Conservation (phyloP, 1,139 yeast genomes). For the Saccharomyces pastorianus region DNA sequence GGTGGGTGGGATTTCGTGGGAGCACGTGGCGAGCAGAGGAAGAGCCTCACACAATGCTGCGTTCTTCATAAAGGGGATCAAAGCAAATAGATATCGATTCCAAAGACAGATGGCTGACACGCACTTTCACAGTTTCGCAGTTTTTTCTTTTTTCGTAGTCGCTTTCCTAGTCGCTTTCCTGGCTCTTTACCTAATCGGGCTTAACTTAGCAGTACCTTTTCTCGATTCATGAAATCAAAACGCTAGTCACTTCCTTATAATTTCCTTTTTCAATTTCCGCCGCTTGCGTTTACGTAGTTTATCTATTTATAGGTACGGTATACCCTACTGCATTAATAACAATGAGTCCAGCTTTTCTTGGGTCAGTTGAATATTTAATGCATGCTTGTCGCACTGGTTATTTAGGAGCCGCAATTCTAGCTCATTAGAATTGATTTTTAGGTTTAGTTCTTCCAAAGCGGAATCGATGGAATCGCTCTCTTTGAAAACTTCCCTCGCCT, state of each 20-base stretch:
- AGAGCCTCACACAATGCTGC: not conserved
- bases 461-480: slow-evolving; percentile 20
- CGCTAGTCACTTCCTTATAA: not conserved
- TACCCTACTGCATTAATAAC: slow-evolving; percentile 3
- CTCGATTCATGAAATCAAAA: not conserved
- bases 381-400: slow-evolving; percentile 21
- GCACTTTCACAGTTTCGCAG: not conserved
- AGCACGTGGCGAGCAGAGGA: not conserved
- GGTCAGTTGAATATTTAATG: slow-evolving; percentile 8
- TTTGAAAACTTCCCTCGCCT: slow-evolving; percentile 13
- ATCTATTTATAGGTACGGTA: not conserved
- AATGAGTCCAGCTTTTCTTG: slow-evolving; percentile 17
- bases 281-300: not conserved
- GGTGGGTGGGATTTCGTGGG: not conserved
- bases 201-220: not conserved
- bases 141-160: not conserved
- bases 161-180: not conserved
- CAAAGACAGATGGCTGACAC: not conserved
- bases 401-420: slow-evolving; percentile 20
- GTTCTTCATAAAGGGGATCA: not conserved
- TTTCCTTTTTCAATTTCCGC: not conserved
- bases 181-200: not conserved
- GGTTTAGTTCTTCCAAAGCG: slow-evolving; percentile 15
- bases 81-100: not conserved
- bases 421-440: slow-evolving; percentile 17